These are phyloP conservation scores for Perkinsus marinus DNA, from an alignment of 169 alveolate genomes.

Conservation along the genomic window DNA sequence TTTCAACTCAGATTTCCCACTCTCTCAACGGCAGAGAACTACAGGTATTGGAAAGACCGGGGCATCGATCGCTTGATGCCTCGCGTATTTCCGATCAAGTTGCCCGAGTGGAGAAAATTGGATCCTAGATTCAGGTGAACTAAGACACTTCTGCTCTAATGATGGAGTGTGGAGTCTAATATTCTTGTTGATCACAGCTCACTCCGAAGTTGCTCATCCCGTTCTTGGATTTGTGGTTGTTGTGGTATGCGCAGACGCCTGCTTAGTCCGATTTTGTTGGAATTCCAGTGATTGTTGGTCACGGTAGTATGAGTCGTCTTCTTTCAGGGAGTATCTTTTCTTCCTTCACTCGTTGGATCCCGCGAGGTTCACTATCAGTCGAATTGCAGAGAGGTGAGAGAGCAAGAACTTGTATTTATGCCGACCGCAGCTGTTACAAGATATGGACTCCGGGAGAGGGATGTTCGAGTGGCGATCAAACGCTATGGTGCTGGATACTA, in stretches of 20 bases:
- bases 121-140: background rate
- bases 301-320: too few species aligned
- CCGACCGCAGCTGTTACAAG: background rate
- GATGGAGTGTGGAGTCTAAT: too few species aligned
- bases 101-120: constrained; percentile 30
- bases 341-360: constrained; percentile 63
- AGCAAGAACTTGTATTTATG: background rate
- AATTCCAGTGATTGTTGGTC: too few species aligned
- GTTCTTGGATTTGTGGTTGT: too few species aligned
- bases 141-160: too few species aligned
- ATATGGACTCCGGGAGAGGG: background rate
- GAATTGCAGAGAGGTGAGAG: constrained; percentile 49
- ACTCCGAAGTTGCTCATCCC: too few species aligned
- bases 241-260: too few species aligned
- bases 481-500: background rate
- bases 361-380: constrained; percentile 44
- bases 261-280: too few species aligned
- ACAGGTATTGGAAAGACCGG: constrained; percentile 41
- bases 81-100: constrained; percentile 58
- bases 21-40: constrained; percentile 51
- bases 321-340: constrained; percentile 53
- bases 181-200: too few species aligned
- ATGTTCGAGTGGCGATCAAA: background rate
- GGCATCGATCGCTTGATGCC: constrained; percentile 57
- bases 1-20: constrained; percentile 57